Base-by-base conservation (phyloP, 257 asterid species). In the Solanum appendiculatum region DNA sequence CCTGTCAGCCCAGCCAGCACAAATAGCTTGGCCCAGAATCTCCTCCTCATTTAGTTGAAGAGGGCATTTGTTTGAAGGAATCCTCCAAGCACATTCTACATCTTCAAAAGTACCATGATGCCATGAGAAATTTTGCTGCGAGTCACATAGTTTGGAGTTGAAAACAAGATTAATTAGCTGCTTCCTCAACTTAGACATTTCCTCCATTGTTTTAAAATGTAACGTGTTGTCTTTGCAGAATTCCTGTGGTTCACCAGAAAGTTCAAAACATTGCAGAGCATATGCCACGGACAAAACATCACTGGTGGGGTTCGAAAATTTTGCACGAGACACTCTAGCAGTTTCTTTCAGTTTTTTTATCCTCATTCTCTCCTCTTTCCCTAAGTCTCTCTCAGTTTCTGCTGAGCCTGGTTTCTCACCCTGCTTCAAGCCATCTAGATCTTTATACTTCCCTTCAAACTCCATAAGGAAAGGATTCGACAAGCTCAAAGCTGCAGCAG, bases 1-100 rank as follows among this genome's bases (percentile, higher is more conserved):
- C 91, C 98, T 86, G 89, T 95, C 98, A 54, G 95, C 96, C 98
- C 98, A 95, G 46, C 97, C 99, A 1, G 98, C 98, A 88, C 94
- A 97, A 37, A 97, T 95, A 82, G 98, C 98, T 87, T 92, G 97
- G 25, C 98, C 93, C 86, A 94, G 68, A 85, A 94, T 95, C 88
- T 93, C 95, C 93, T 97, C 99, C 89, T 97, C 98, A 12, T 92
- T 90, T 29, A 86, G 87, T 33, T 46, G 89, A 88, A 97, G 98
- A 87, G 96, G 98, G 66, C 91, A 88, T 70, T 94, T 97, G 15
- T 91, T 87, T 0, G 95, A 89, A 3, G 90, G 86, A 82, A 87
- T 89, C 91, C 85, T 90, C 99, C 99, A 97, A 86, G 93, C 92
- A 87, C 83, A 80, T 87, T 94, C 98, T 48, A 95, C 94, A 37